phyloP scores from a whole-genome alignment of 2,329 filamentous ascomycete genomes.

The Colletotrichum plurivorum region DNA sequence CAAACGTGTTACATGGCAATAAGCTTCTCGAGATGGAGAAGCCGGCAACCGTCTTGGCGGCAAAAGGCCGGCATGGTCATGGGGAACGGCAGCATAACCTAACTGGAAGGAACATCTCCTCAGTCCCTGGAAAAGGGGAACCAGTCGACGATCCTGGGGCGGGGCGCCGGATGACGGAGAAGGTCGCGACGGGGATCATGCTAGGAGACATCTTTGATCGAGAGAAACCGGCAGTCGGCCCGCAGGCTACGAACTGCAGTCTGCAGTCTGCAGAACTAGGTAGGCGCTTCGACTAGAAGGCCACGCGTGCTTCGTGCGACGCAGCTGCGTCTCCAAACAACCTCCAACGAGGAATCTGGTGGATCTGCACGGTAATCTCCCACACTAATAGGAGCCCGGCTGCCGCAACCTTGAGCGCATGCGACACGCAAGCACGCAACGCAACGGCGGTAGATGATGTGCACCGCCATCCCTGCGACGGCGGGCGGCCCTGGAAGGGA shows the following conservation, averaged over 20 bases:
- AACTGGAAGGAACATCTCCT: neutral
- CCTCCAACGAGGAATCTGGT: too few species aligned
- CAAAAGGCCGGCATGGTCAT: conserved; percentile 4
- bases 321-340: conserved; percentile 9
- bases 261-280: too few species aligned
- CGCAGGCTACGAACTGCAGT: too few species aligned
- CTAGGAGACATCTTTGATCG: neutral
- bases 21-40: conserved; percentile 8
- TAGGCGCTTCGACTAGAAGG: too few species aligned
- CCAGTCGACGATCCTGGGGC: conserved; percentile 9
- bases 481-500: conserved; percentile 13
- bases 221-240: conserved; percentile 6
- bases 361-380: too few species aligned
- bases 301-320: neutral
- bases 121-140: conserved; percentile 3
- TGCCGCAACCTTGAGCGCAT: too few species aligned
- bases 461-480: conserved; percentile 15
- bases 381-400: too few species aligned
- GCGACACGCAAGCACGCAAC: too few species aligned
- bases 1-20: conserved; percentile 3
- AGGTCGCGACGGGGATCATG: conserved; percentile 7
- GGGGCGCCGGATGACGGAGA: conserved; percentile 6
- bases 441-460: neutral
- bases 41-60: conserved; percentile 33
- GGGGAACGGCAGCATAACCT: conserved; percentile 3